Evolutionary conservation across 495 filamentous ascomycete genomes (phyloP), one percentile per base, ranked within the genome.

Genomic region (Trichoderma erinaceum): DNA sequence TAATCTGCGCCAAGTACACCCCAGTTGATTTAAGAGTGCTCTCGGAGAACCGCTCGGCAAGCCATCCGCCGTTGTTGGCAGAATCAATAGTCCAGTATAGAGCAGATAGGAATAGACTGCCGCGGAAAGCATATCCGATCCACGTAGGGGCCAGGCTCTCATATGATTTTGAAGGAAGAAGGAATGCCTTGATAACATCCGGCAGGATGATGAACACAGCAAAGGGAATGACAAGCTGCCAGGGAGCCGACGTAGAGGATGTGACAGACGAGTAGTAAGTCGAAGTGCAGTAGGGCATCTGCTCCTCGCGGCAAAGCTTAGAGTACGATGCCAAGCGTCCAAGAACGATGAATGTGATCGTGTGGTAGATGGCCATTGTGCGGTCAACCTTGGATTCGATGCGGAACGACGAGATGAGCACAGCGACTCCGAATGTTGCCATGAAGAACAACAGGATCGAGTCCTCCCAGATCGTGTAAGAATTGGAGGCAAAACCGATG

Each of bases 391-490:
- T 74, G 13, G 83, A 78, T 41, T 85, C 82, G 69, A 90, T 86
- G 29, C 91, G 86, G 71, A 94, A 84, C 11, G 93, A 92, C 6
- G 89, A 86, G 4, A 90, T 74, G n/a, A 90, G 83, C 41, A 86
- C 84, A 46, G 87, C 80, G 25, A 92, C 77, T 35, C 92, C 94
- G 76, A 97, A 97, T 0, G 93, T 96, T 4, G 86, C 85, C 67
- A 97, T 85, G 81, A 97, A 93, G 80, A 94, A 96, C 2, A 93
- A 79, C n/a, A 96, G 82, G 61, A 96, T 97, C 21, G 92, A 90
- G 71, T 98, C 96, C 79, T 99, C 95, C 96, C 96, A 98, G 70
- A 99, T 97, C 6, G 94, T 98, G 78, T 92, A 99, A 2, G 95
- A 98, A 75, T 98, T 99, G 5, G 95, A 94, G 0, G 92, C 95